A percentile compares a stretch with the other conserved stretches of the same genome.
Conservation (phyloP, 768 basidiomycete species). For the Russula virescens region DNA sequence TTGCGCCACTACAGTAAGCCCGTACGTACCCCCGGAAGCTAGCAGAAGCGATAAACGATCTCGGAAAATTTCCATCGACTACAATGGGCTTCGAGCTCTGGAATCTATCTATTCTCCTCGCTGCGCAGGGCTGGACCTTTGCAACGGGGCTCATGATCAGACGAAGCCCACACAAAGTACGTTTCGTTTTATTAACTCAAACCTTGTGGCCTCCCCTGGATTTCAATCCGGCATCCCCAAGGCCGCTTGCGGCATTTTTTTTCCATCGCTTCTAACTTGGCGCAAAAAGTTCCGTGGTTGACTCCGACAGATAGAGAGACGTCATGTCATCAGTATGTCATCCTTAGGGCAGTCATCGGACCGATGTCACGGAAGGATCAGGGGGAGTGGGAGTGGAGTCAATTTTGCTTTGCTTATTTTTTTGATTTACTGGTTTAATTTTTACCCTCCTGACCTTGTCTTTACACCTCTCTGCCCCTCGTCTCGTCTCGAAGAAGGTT, state of each 20-base stretch:
- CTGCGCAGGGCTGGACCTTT: neutral
- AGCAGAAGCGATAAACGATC: neutral
- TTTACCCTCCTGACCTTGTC: neutral
- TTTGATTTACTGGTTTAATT: neutral
- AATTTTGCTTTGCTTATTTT: too few relatives aligned
- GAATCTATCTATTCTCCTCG: neutral
- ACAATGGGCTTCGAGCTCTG: neutral
- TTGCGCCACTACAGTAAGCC: too few relatives aligned
- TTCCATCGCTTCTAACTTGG: neutral
- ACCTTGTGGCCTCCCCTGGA: neutral
- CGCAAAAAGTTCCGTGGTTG: neutral
- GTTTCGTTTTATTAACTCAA: neutral
- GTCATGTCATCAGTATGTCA: too few relatives aligned
- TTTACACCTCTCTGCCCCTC: neutral
- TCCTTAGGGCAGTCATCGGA: neutral
- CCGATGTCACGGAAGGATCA: neutral
- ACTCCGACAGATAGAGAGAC: neutral
- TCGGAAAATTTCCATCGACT: neutral
- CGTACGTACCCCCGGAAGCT: too few relatives aligned
- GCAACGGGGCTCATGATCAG: neutral
- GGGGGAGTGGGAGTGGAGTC: neutral
- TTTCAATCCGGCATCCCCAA: neutral
- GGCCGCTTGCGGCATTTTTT: too few relatives aligned
- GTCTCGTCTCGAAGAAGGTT: neutral
- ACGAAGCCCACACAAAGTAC: neutral